These are phyloP conservation scores for Telfairia occidentalis DNA, from an alignment of 331 rosid genomes.

Conservation along the genomic window DNA sequence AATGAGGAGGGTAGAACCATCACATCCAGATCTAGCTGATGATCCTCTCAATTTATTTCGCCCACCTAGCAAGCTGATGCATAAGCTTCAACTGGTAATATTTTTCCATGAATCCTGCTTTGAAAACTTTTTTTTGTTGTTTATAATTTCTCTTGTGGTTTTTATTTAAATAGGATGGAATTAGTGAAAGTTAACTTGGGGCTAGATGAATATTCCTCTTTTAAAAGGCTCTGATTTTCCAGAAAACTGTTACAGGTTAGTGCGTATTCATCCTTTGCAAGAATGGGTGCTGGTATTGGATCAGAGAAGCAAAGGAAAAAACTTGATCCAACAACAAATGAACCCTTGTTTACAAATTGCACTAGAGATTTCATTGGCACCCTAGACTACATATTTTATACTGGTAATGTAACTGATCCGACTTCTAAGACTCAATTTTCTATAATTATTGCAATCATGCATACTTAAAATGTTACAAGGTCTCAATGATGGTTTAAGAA, in stretches of 20 bases:
- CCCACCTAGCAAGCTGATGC: slow-evolving; percentile 75
- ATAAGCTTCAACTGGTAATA: slow-evolving; percentile 89
- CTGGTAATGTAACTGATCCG: too few relatives aligned
- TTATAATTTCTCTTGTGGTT: neutral
- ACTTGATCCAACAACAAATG: slow-evolving; percentile 64
- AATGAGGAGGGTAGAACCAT: slow-evolving; percentile 79
- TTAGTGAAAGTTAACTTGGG: neutral
- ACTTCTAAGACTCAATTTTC: too few relatives aligned
- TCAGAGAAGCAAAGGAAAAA: slow-evolving; percentile 81
- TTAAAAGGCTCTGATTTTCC: slow-evolving; percentile 1
- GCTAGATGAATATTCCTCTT: neutral
- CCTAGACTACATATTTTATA: slow-evolving; percentile 94
- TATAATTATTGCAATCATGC: too few relatives aligned
- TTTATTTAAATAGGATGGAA: neutral
- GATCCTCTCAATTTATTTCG: slow-evolving; percentile 90
- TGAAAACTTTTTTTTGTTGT: neutral
- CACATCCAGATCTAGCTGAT: slow-evolving; percentile 71
- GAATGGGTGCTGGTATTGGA: slow-evolving; percentile 57
- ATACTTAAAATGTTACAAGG: too few relatives aligned
- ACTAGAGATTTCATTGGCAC: slow-evolving; percentile 96
- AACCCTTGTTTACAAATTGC: slow-evolving; percentile 87
- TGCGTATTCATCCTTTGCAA: slow-evolving; percentile 84
- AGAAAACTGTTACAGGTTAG: slow-evolving; percentile 48
- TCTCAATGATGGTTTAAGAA: too few relatives aligned
- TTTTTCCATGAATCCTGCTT: neutral